Conservation (phyloP, 371 early-diverging fungal genomes). For the Lichtheimia corymbifera region DNA sequence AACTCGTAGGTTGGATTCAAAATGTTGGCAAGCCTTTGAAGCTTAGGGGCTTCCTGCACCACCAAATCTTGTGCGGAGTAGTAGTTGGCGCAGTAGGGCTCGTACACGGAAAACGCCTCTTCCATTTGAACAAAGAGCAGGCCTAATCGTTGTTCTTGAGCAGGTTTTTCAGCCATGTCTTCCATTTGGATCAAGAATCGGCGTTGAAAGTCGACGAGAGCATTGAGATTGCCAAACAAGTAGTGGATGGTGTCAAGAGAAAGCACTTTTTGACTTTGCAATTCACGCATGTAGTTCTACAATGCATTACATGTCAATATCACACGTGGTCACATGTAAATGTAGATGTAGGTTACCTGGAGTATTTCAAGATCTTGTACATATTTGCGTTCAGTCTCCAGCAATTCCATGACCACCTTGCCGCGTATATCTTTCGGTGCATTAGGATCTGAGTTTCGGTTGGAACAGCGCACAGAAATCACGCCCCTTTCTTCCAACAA, state of each 20-base stretch:
- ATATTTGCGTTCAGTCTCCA: conserved; percentile 95
- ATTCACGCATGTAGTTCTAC: conserved; percentile 62
- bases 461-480: conserved; percentile 54
- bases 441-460: conserved; percentile 59
- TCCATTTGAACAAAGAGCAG: conserved; percentile 77
- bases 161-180: conserved; percentile 69
- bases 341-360: conserved; percentile 49
- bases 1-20: conserved; percentile 87
- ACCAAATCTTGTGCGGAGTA: conserved; percentile 71
- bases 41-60: conserved; percentile 51
- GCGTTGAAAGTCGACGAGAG: conserved; percentile 94
- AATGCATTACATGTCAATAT: conserved; percentile 5
- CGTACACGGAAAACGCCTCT: conserved; percentile 90
- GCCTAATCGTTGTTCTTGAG: conserved; percentile 89
- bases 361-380: conserved; percentile 88
- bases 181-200: conserved; percentile 92
- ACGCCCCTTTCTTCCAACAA: conserved; percentile 69
- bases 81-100: conserved; percentile 94
- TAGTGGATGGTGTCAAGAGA: conserved; percentile 76
- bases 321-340: too few species aligned
- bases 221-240: conserved; percentile 91
- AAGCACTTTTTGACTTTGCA: conserved; percentile 60
- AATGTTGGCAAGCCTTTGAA: conserved; percentile 62
- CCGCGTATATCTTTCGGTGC: conserved; percentile 82
- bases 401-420: conserved; percentile 83